These are phyloP conservation scores for Akanthomyces lecanii DNA, from an alignment of 2,329 filamentous ascomycete genomes.

Conservation along the genomic window DNA sequence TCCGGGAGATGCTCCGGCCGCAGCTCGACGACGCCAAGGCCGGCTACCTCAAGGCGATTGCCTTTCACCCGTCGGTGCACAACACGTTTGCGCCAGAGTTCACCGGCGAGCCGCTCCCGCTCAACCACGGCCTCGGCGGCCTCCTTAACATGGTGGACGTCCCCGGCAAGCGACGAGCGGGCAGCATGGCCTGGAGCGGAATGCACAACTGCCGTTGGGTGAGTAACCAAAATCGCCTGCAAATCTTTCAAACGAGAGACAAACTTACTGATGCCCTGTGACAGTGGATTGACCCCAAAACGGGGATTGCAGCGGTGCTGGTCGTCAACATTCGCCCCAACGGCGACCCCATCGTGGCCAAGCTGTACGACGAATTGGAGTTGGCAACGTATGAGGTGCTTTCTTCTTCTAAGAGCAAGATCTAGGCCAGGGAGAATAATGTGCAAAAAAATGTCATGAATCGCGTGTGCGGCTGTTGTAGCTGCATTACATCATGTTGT, in stretches of 20 bases:
- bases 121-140: conserved; percentile 38
- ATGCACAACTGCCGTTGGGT: conserved; percentile 42
- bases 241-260: not conserved
- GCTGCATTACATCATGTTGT: not conserved
- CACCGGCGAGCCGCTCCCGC: conserved; percentile 22
- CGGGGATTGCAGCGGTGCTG: conserved; percentile 38
- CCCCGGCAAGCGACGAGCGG: conserved; percentile 37
- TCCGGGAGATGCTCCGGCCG: conserved; percentile 28
- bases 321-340: conserved; percentile 37
- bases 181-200: conserved; percentile 43
- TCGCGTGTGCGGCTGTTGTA: not conserved
- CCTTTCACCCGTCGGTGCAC: conserved; percentile 22
- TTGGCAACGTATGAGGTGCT: conserved; percentile 32
- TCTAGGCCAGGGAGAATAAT: not conserved
- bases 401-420: not conserved
- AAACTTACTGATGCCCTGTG: not conserved
- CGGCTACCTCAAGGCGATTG: conserved; percentile 19
- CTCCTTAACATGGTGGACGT: conserved; percentile 37
- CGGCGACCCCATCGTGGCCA: conserved; percentile 33
- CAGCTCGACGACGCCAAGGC: conserved; percentile 30
- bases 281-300: conserved; percentile 35
- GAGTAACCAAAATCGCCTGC: conserved; percentile 20
- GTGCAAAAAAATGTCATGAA: not conserved
- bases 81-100: conserved; percentile 35
- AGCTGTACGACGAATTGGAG: conserved; percentile 38